Percentiles rank a stretch among this genome's conserved stretches.
phyloP scores from a whole-genome alignment of 2,329 filamentous ascomycete species.

The Grosmannia serpens region DNA sequence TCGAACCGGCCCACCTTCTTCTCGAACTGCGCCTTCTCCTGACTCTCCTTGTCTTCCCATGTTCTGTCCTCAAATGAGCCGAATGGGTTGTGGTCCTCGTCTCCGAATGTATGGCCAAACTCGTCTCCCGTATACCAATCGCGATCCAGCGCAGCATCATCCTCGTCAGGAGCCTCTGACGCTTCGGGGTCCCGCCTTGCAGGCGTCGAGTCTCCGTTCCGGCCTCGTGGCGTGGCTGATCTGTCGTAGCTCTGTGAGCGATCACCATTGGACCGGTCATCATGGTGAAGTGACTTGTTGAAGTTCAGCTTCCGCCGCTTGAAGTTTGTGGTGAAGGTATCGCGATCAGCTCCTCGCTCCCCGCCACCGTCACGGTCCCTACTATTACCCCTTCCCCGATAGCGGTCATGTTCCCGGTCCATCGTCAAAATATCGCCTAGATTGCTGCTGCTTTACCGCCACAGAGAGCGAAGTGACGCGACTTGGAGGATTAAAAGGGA shows the following conservation, averaged over 20 bases:
- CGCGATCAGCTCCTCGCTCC: not conserved
- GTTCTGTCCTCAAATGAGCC: constrained; percentile 63
- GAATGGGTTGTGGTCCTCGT: constrained; percentile 89
- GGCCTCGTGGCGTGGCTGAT: constrained; percentile 10
- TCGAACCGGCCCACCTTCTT: constrained; percentile 63
- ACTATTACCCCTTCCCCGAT: not conserved
- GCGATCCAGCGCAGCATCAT: constrained; percentile 66
- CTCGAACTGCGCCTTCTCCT: constrained; percentile 62
- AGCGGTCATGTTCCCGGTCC: not conserved
- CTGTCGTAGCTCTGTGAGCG: constrained; percentile 31
- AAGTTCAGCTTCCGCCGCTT: constrained; percentile 53
- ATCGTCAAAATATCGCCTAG: not conserved
- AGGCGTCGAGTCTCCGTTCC: constrained; percentile 21
- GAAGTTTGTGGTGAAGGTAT: constrained; percentile 26
- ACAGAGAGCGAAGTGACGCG: not conserved
- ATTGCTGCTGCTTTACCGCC: not conserved
- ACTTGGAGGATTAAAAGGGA: not conserved
- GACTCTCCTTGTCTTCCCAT: constrained; percentile 58
- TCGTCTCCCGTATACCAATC: constrained; percentile 93
- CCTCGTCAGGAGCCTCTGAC: constrained; percentile 50
- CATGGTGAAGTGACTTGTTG: constrained; percentile 33
- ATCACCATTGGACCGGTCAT: constrained; percentile 45
- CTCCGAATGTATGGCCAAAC: constrained; percentile 70
- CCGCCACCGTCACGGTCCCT: constrained; percentile 10
- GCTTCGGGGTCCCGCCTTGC: constrained; percentile 49